Evolutionary conservation across 2,329 filamentous ascomycete genomes (phyloP).

Genomic region (Fonsecaea pedrosoi): DNA sequence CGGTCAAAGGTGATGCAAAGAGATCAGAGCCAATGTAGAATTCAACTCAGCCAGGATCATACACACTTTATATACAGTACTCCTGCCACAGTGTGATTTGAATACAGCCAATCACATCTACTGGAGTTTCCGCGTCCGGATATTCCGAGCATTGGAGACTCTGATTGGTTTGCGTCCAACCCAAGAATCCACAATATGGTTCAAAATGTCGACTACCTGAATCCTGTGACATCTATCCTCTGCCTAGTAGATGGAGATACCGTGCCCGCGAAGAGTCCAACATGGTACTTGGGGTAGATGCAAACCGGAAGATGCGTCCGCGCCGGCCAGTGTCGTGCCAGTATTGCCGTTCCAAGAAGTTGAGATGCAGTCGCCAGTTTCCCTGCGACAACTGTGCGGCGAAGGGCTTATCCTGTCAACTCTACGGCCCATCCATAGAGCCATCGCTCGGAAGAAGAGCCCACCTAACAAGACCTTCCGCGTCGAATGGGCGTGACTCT

Average conservation of each 20-base stretch:
- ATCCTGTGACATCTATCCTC: not conserved
- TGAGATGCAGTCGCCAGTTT: conserved; percentile 10
- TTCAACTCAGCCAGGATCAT: not conserved
- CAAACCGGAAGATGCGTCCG: not conserved
- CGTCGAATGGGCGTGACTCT: not conserved
- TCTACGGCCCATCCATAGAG: conserved; percentile 1
- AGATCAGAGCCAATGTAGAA: not conserved
- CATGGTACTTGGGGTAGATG: not conserved
- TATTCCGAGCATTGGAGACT: not conserved
- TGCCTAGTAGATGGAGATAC: not conserved
- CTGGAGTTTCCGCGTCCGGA: not conserved
- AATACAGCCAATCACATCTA: not conserved
- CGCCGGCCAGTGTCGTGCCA: conserved; percentile 11
- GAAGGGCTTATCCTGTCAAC: not conserved
- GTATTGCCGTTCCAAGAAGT: conserved; percentile 9
- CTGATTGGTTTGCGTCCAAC: not conserved
- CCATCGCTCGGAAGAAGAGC: not conserved
- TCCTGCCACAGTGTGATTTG: not conserved
- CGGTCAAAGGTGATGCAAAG: not conserved
- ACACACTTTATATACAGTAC: not conserved
- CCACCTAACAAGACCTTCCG: not conserved
- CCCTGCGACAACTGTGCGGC: conserved; percentile 8
- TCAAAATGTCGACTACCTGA: not conserved
- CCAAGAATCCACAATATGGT: not conserved
- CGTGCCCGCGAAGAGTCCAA: not conserved